Conservation (phyloP, 495 filamentous ascomycete genomes). For the Podospora anserina region DNA sequence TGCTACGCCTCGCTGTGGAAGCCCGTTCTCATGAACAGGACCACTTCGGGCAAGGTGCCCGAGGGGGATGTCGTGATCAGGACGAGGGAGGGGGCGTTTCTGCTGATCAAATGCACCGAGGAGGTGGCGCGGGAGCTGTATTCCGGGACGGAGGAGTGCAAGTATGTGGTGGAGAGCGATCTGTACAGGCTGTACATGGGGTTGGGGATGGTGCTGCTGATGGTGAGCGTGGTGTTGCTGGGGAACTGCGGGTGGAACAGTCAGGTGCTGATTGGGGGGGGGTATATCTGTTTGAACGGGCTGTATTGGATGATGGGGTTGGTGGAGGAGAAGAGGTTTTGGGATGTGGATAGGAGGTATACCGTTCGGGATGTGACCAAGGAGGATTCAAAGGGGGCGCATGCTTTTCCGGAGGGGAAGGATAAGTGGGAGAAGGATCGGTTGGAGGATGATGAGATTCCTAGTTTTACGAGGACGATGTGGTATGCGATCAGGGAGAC, state of each 20-base stretch:
- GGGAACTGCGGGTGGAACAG: constrained; percentile 59
- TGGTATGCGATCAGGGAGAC: constrained; percentile 58
- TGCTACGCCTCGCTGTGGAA: constrained; percentile 55
- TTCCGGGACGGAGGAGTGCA: constrained; percentile 56
- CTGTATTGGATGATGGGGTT: constrained; percentile 57
- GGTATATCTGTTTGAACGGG: constrained; percentile 59
- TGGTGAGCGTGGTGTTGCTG: constrained; percentile 59
- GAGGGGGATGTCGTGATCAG: constrained; percentile 59
- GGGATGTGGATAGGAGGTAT: constrained; percentile 50
- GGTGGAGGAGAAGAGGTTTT: constrained; percentile 45
- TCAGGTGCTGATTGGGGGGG: constrained; percentile 55
- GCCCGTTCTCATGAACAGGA: constrained; percentile 50
- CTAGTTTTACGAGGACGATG: constrained; percentile 51
- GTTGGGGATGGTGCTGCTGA: constrained; percentile 56
- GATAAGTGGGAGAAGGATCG: constrained; percentile 30
- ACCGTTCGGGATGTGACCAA: constrained; percentile 39
- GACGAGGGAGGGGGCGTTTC: constrained; percentile 59
- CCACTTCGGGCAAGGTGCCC: constrained; percentile 48
- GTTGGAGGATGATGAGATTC: constrained; percentile 31
- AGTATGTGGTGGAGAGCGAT: constrained; percentile 40
- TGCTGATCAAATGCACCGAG: constrained; percentile 60
- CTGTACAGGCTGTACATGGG: constrained; percentile 53
- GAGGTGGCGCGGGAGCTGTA: constrained; percentile 64
- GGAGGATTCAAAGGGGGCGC: constrained; percentile 30
- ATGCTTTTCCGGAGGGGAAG: constrained; percentile 33